phyloP scores from a whole-genome alignment of 768 basidiomycete genomes.

The Pleurotus ostreatus region DNA sequence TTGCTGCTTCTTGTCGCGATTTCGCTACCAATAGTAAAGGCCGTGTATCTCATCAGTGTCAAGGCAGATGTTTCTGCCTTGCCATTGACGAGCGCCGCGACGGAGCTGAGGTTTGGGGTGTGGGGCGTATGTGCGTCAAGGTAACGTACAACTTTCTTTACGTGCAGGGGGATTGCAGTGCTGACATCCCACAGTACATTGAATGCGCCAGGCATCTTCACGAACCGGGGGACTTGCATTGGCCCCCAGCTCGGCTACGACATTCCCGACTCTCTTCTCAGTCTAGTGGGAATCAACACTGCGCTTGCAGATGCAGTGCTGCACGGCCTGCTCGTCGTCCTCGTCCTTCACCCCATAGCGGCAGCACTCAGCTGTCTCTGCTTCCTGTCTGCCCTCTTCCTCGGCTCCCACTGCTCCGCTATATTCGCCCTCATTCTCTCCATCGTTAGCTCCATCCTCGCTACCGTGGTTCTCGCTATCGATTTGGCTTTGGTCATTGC shows the following conservation, averaged over 20 bases:
- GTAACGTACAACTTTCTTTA: constrained; percentile 21
- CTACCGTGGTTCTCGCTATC: constrained; percentile 50
- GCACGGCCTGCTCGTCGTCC: constrained; percentile 45
- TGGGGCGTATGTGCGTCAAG: constrained; percentile 79
- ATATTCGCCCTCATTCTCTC: constrained; percentile 57
- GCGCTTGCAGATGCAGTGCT: constrained; percentile 43
- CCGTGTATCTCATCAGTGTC: constrained; percentile 59
- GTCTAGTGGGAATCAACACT: constrained; percentile 38
- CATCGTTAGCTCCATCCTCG: constrained; percentile 53
- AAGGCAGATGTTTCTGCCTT: constrained; percentile 24
- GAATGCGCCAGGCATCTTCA: constrained; percentile 28
- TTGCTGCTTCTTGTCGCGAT: constrained; percentile 74
- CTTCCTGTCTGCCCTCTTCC: constrained; percentile 51
- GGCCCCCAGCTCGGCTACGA: constrained; percentile 68
- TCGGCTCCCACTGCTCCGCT: constrained; percentile 49
- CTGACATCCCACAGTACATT: neutral
- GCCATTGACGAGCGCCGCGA: constrained; percentile 49
- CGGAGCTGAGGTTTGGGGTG: constrained; percentile 68
- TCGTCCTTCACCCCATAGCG: constrained; percentile 67
- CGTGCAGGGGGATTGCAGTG: neutral
- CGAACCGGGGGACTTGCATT: constrained; percentile 47
- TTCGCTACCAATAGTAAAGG: constrained; percentile 70
- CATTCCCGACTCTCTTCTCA: constrained; percentile 44
- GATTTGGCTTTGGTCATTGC: constrained; percentile 61
- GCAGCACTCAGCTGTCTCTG: constrained; percentile 56